These are phyloP conservation scores for Lophium mytilinum DNA, from an alignment of 495 filamentous ascomycete genomes.

Conservation along the genomic window DNA sequence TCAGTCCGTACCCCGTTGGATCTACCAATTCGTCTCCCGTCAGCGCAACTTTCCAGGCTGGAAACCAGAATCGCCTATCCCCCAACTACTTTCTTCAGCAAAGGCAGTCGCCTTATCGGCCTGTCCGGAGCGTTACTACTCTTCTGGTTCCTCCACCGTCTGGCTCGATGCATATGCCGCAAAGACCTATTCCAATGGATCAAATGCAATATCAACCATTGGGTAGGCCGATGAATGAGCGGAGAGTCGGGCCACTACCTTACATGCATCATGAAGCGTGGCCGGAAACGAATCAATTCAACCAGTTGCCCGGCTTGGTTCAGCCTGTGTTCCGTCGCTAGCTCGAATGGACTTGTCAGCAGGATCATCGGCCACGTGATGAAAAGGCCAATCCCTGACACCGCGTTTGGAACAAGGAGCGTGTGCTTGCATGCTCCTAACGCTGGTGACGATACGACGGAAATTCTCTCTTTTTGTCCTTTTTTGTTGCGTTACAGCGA, in stretches of 20 bases:
- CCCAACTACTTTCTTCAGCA: constrained; percentile 55
- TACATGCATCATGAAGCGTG: constrained; percentile 44
- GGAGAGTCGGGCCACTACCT: constrained; percentile 74
- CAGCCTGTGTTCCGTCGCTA: constrained; percentile 16
- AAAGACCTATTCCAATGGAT: constrained; percentile 51
- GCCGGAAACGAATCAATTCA: constrained; percentile 25
- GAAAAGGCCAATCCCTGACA: not conserved
- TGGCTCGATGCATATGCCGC: constrained; percentile 64
- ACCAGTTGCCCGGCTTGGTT: constrained; percentile 30
- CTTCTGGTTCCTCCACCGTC: constrained; percentile 83
- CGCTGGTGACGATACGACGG: not conserved
- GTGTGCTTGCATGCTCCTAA: not conserved
- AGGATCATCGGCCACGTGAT: not conserved
- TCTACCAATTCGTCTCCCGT: constrained; percentile 33
- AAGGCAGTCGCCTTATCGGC: constrained; percentile 80
- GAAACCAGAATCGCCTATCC: constrained; percentile 48
- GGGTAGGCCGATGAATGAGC: constrained; percentile 63
- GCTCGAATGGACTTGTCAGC: not conserved
- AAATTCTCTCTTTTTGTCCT: not conserved
- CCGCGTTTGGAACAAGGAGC: not conserved
- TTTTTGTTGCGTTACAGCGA: constrained; percentile 20
- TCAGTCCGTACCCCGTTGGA: constrained; percentile 29
- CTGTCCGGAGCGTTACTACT: constrained; percentile 80
- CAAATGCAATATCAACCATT: constrained; percentile 97
- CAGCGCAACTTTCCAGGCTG: constrained; percentile 15